phyloP scores from a whole-genome alignment of 2,329 filamentous ascomycete genomes.

The Diaporthe citrichinensis region DNA sequence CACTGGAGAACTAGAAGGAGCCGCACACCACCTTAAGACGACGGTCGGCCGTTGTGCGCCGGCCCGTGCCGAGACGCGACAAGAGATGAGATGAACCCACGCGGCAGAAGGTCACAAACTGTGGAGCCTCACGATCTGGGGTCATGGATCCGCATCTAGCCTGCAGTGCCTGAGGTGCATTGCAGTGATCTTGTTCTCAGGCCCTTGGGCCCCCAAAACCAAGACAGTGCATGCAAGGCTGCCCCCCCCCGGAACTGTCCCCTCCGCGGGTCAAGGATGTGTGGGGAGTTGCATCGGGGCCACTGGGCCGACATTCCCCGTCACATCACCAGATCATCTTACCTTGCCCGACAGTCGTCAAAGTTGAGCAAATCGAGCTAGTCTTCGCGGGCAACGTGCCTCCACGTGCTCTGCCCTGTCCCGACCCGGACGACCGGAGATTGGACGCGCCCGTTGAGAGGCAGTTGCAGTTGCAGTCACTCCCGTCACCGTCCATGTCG shows the following conservation, averaged over 20 bases:
- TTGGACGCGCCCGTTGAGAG: background rate
- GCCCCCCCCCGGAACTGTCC: background rate
- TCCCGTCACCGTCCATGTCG: background rate
- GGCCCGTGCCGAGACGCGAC: conserved; percentile 3
- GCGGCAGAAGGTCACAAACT: background rate
- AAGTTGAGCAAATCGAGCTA: background rate
- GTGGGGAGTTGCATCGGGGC: background rate
- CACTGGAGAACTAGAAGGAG: background rate
- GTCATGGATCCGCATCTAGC: background rate
- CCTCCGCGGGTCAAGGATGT: conserved; percentile 7
- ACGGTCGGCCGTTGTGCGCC: background rate
- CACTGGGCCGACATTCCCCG: background rate
- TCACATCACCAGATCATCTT: background rate
- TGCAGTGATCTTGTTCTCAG: background rate
- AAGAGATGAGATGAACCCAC: conserved; percentile 4
- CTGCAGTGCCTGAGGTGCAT: background rate
- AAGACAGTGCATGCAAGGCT: background rate
- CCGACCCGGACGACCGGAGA: conserved; percentile 20
- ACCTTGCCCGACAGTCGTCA: background rate
- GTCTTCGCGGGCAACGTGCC: background rate
- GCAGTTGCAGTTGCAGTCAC: background rate
- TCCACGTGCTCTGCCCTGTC: background rate
- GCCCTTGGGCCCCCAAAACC: background rate
- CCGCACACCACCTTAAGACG: background rate
- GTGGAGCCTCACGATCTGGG: background rate